These are phyloP conservation scores for Chlorella ohadii DNA, from an alignment of 139 green algal genomes.

Conservation along the genomic window DNA sequence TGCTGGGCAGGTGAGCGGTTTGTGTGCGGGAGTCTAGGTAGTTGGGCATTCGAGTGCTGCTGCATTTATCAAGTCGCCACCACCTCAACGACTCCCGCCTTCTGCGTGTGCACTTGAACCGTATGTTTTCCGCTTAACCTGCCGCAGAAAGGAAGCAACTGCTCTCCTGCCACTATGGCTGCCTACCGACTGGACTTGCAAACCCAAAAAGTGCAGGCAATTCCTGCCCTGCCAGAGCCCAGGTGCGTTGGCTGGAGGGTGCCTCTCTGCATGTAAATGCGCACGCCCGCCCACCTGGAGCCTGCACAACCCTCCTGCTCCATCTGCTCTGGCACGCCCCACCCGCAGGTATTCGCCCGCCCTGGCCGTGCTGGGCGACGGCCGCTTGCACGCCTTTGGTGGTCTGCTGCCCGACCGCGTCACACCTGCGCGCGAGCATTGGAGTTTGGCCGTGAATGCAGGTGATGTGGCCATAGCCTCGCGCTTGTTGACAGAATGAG, in stretches of 20 bases:
- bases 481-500: no score
- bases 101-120: no score
- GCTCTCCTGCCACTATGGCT: neutral
- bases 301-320: no score
- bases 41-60: no score
- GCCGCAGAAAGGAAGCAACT: neutral
- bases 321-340: no score
- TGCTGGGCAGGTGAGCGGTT: no score
- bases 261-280: no score
- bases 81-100: no score
- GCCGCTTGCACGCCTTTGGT: neutral
- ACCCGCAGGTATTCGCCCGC: neutral
- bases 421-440: neutral
- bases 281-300: no score
- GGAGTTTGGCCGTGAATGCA: neutral
- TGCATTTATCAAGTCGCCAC: no score
- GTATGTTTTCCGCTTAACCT: no score
- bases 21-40: no score
- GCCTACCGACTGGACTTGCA: neutral
- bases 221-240: neutral
- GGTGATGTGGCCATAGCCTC: neutral
- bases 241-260: neutral
- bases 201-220: neutral
- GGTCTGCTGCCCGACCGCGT: neutral
- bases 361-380: neutral